Conservation (phyloP, 345 rosid species). For the Acer negundo region DNA sequence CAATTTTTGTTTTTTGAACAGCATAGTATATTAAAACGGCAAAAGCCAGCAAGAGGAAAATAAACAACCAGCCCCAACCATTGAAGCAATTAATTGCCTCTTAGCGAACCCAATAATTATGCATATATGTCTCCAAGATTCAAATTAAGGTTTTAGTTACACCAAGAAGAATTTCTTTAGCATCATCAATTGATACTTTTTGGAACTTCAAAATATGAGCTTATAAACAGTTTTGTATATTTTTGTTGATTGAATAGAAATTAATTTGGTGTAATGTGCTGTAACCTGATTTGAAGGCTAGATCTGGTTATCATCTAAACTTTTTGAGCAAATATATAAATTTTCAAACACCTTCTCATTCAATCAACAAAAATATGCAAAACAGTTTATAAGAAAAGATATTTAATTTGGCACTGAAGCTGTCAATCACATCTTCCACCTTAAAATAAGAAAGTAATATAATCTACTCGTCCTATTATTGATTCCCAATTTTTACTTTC, state of each 20-base stretch:
- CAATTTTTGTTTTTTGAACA: too few species aligned
- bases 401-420: not conserved
- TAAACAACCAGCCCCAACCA: too few species aligned
- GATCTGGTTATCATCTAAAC: not conserved
- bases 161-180: not conserved
- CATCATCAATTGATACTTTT: too few species aligned
- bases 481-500: not conserved
- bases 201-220: not conserved
- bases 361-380: not conserved
- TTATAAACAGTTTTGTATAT: not conserved
- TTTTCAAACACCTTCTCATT: not conserved
- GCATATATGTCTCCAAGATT: not conserved
- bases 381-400: not conserved
- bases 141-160: not conserved
- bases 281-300: constrained; percentile 7
- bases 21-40: too few species aligned
- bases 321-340: not conserved
- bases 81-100: not conserved
- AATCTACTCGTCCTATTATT: not conserved
- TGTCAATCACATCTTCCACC: not conserved
- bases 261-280: not conserved
- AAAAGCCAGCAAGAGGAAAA: too few species aligned
- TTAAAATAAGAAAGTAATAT: not conserved
- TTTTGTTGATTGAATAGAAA: not conserved
- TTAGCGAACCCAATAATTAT: not conserved